Percentiles rank a stretch among this genome's conserved stretches.
phyloP scores from a whole-genome alignment of 352 stramenopile species.

The Thraustochytrium sp. region DNA sequence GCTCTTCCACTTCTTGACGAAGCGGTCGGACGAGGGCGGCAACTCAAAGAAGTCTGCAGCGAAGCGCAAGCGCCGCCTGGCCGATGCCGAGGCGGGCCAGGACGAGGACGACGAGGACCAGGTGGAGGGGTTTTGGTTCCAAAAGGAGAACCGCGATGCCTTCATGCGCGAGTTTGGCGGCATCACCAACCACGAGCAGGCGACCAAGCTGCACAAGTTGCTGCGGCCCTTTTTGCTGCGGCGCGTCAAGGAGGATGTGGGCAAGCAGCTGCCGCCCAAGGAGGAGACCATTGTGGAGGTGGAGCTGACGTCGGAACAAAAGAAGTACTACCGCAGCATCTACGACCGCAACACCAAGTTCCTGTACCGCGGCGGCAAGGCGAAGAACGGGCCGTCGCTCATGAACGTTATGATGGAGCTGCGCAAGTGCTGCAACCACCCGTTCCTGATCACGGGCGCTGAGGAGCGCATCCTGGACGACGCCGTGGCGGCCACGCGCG shows the following conservation, averaged over 20 bases:
- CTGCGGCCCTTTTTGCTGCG: slow-evolving; percentile 93
- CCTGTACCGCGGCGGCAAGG: slow-evolving; percentile 53
- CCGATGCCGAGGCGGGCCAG: neutral
- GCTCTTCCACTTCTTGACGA: slow-evolving; percentile 86
- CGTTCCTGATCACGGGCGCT: slow-evolving; percentile 76
- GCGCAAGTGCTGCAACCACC: slow-evolving; percentile 94
- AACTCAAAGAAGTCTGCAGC: neutral
- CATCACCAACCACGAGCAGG: slow-evolving; percentile 38
- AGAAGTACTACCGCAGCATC: slow-evolving; percentile 76
- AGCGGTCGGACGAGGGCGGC: neutral
- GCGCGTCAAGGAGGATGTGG: slow-evolving; percentile 88
- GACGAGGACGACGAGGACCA: slow-evolving; percentile 2
- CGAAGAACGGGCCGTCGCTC: slow-evolving; percentile 42
- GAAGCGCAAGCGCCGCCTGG: neutral
- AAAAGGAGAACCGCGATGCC: slow-evolving; percentile 74
- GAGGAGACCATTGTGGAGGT: slow-evolving; percentile 38
- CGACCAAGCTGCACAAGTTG: slow-evolving; percentile 67
- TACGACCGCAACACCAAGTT: slow-evolving; percentile 46
- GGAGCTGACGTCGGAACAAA: slow-evolving; percentile 54
- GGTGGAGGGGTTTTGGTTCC: slow-evolving; percentile 45
- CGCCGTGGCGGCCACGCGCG: slow-evolving; percentile 57
- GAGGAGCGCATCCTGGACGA: slow-evolving; percentile 46
- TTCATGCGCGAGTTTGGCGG: slow-evolving; percentile 59
- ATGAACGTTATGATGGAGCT: slow-evolving; percentile 89
- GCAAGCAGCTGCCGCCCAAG: slow-evolving; percentile 72